Percentiles rank a stretch among this genome's conserved stretches.
These are phyloP conservation scores for Penicillium sp. DNA, from an alignment of 2,329 filamentous ascomycete species.

Conservation along the genomic window DNA sequence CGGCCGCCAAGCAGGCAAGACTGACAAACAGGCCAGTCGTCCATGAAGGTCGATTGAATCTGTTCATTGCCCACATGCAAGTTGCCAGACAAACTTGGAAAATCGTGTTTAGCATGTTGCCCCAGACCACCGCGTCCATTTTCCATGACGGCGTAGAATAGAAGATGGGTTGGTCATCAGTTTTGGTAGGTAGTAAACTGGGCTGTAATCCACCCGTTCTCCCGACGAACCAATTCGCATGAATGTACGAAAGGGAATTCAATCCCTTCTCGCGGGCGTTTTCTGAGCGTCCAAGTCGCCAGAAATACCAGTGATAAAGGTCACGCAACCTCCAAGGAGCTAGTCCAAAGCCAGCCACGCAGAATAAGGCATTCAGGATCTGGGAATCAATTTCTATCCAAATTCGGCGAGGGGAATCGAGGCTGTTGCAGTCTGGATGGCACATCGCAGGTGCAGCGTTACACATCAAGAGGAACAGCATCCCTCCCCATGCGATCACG, in stretches of 20 bases:
- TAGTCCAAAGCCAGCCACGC: background rate
- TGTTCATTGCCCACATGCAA: slow-evolving; percentile 82
- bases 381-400: slow-evolving; percentile 8
- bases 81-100: slow-evolving; percentile 73
- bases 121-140: slow-evolving; percentile 78
- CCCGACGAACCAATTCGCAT: too few species aligned
- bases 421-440: background rate
- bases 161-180: slow-evolving; percentile 44
- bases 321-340: slow-evolving; percentile 4
- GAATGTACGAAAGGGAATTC: too few species aligned
- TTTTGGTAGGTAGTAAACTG: too few species aligned
- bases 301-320: background rate
- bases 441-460: background rate
- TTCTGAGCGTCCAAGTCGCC: background rate
- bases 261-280: too few species aligned
- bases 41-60: slow-evolving; percentile 76
- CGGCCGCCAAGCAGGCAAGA: too few species aligned
- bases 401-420: background rate
- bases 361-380: slow-evolving; percentile 1
- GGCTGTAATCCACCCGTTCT: too few species aligned
- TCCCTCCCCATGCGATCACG: slow-evolving; percentile 6
- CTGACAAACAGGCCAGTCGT: too few species aligned
- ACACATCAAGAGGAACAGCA: background rate
- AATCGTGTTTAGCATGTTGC: slow-evolving; percentile 78
- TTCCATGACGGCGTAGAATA: slow-evolving; percentile 72